Percentiles rank a stretch among this genome's conserved stretches.
Conservation (phyloP, 225 moss, liverwort and hornwort genomes). For the Bryoerythrophyllum caledonicum region DNA sequence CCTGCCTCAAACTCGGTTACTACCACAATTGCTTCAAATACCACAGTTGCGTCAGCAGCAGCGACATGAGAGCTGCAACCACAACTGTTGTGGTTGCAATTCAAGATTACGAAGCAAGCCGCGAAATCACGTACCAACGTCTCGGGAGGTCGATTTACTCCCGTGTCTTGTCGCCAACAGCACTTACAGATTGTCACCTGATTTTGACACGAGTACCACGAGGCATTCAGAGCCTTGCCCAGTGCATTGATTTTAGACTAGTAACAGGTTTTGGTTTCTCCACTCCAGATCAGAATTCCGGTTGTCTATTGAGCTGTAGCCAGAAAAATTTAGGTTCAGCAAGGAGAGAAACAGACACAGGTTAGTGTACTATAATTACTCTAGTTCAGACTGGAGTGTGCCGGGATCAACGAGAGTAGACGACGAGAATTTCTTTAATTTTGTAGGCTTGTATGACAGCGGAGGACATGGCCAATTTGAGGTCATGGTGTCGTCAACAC, state of each 20-base stretch:
- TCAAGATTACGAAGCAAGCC: too few relatives aligned
- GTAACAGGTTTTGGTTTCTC: not conserved
- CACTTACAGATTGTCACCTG: not conserved
- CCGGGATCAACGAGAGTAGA: too few relatives aligned
- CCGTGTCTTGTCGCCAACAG: not conserved
- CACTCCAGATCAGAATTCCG: not conserved
- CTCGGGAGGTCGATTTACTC: not conserved
- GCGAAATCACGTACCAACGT: not conserved
- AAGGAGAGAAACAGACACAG: not conserved
- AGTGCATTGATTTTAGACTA: not conserved
- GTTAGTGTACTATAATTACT: not conserved
- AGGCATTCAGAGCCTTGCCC: not conserved
- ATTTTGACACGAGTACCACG: not conserved
- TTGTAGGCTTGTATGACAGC: not conserved
- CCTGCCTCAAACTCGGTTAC: too few relatives aligned
- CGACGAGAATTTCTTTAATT: not conserved
- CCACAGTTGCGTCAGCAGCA: constrained; percentile 7
- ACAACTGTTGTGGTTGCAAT: not conserved
- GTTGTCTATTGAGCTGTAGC: not conserved
- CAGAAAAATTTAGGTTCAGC: not conserved
- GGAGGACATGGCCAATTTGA: not conserved
- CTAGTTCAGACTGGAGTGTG: not conserved
- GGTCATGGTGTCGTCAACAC: too few relatives aligned
- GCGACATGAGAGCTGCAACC: not conserved
- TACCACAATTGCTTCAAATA: not conserved